Conservation (phyloP, 345 rosid species). For the Combretum micranthum region DNA sequence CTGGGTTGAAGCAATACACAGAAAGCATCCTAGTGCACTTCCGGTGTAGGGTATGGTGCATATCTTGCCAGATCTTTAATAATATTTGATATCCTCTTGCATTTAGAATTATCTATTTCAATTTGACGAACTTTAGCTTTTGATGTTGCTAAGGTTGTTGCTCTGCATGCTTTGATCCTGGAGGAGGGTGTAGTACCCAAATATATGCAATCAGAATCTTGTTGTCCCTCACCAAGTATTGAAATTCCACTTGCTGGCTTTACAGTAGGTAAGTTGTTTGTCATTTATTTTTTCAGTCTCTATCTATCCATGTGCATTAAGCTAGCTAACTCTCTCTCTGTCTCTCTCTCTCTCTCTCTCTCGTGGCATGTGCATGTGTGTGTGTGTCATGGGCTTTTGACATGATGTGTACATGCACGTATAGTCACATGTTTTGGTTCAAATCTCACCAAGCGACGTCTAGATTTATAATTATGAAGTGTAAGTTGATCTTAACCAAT, state of each 20-base stretch:
- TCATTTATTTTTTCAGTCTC: not conserved
- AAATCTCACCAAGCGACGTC: too few relatives aligned
- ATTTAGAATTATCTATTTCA: not conserved
- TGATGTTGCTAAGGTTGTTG: conserved; percentile 47
- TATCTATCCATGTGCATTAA: not conserved
- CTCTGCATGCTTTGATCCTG: conserved; percentile 49
- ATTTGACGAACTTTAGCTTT: conserved; percentile 6
- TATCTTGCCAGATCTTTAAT: not conserved
- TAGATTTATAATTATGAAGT: too few relatives aligned
- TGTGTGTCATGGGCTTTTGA: too few relatives aligned
- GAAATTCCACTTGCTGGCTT: conserved; percentile 73
- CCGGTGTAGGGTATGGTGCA: conserved; percentile 54
- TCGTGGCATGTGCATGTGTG: too few relatives aligned
- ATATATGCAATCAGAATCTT: conserved; percentile 15
- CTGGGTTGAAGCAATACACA: conserved; percentile 24
- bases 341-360: not conserved
- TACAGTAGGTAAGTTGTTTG: conserved; percentile 55
- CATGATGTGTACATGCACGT: too few relatives aligned
- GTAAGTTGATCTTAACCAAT: too few relatives aligned
- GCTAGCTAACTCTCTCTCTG: not conserved
- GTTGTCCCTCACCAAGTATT: conserved; percentile 22
- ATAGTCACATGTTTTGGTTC: too few relatives aligned
- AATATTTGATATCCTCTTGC: not conserved
- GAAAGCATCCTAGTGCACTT: conserved; percentile 31
- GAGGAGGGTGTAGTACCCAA: conserved; percentile 28